These are phyloP conservation scores for Poronia punctata DNA, from an alignment of 495 filamentous ascomycete species.

Conservation along the genomic window DNA sequence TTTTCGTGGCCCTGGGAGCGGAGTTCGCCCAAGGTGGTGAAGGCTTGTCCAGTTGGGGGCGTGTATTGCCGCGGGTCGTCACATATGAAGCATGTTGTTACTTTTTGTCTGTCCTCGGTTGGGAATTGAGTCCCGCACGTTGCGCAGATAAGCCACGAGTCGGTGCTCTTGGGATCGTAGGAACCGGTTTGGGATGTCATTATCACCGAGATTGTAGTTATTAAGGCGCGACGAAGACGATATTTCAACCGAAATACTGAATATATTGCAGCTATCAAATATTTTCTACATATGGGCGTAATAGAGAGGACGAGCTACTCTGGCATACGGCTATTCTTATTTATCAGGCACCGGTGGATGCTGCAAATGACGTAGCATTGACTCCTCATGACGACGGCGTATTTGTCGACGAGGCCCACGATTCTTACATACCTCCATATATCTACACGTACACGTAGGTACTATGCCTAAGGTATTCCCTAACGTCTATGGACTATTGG, in stretches of 20 bases:
- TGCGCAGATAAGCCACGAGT: slow-evolving; percentile 53
- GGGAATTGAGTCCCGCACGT: slow-evolving; percentile 69
- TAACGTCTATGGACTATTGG: no score
- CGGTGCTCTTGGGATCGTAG: slow-evolving; percentile 20
- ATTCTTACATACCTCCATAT: background rate
- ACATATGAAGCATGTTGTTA: slow-evolving; percentile 62
- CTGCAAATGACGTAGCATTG: no score
- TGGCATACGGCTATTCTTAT: no score
- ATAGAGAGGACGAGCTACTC: background rate
- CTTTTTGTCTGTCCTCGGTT: slow-evolving; percentile 29
- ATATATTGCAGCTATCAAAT: no score
- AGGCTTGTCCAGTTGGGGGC: slow-evolving; percentile 51
- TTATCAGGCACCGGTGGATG: no score
- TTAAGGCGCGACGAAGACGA: no score
- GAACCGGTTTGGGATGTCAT: slow-evolving; percentile 12
- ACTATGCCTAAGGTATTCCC: no score
- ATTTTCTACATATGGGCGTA: no score
- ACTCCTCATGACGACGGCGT: no score
- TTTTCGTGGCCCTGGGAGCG: slow-evolving; percentile 31
- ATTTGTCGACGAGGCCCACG: no score
- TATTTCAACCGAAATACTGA: no score
- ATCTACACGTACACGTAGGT: background rate
- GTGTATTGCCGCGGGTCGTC: slow-evolving; percentile 71
- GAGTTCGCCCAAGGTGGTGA: slow-evolving; percentile 46
- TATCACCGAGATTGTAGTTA: background rate